Base-by-base conservation (phyloP, 257 asterid genomes). In the Perilla frutescens region DNA sequence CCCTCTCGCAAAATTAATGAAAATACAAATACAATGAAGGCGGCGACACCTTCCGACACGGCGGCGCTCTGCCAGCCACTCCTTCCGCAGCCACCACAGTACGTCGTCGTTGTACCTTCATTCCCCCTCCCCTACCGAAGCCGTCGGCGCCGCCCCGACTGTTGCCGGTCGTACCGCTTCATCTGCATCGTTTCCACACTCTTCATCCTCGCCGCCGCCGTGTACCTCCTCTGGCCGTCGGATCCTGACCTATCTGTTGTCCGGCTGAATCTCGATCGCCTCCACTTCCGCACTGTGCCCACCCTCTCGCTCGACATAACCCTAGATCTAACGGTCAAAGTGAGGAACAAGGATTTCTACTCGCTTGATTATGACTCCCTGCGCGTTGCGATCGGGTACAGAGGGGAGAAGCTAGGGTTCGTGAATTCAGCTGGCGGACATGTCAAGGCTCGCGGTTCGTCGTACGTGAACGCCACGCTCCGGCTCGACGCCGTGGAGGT, bases 141-240 rank as follows among this genome's bases (percentile, higher is more conserved):
- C 79, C 84, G 84, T 37, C 54, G 65, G 80, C 78, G 62, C 80
- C 81, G 81, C 7, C 54, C 62, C 59, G 77, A 80, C 10, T 74
- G 76, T 67, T 82, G 80, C 53, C 9, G 68, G 20, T 62, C 39
- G 10, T 77, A 84, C 58, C 66, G 73, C 41, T 6, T 77, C 39
- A 45, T 76, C 82, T 84, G 83, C 80, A 47, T 73, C 78, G 59
- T 78, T 43, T 14, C 73, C 62, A 58, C 70, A 20, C 43, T 87
- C 72, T 69, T 89, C 62, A 45, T 85, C 87, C 75, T 89, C 79
- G 71, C 53, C 64, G 83, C 88, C 49, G 84, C 86, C 60, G 63
- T 54, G 31, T 89, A 83, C 77, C 66, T 93, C 62, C 74, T 93
- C 56, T 93, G 89, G 91, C 98, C 98, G 3, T 93, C 96, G 56